A percentile compares a stretch with the other conserved stretches of the same genome.
These are phyloP conservation scores for Rhizopus arrhizus DNA, from an alignment of 371 early-diverging fungal species.

Conservation along the genomic window DNA sequence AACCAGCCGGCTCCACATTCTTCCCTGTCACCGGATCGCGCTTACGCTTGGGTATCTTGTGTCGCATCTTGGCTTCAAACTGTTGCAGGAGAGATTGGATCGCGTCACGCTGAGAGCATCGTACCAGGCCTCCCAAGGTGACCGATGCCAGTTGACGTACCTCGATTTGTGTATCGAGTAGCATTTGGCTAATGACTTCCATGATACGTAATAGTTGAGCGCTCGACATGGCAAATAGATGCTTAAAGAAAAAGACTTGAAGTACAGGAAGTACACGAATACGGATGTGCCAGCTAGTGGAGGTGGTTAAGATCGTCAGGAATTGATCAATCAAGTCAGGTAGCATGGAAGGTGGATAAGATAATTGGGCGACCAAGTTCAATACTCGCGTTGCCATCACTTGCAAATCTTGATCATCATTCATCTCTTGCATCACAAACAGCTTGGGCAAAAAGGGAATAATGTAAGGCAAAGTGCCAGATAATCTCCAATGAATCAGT, in stretches of 20 bases:
- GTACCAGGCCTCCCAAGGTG: constrained; percentile 83
- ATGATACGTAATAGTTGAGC: constrained; percentile 59
- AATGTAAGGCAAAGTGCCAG: constrained; percentile 60
- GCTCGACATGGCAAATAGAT: constrained; percentile 64
- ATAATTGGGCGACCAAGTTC: constrained; percentile 52
- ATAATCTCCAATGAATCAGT: constrained; percentile 52
- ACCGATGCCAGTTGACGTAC: constrained; percentile 82
- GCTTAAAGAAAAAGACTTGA: constrained; percentile 79
- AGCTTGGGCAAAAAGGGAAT: constrained; percentile 58
- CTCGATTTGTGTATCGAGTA: constrained; percentile 80
- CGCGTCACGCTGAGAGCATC: constrained; percentile 82
- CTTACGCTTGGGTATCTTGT: constrained; percentile 50
- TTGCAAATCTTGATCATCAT: constrained; percentile 78
- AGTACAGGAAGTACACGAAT: constrained; percentile 72
- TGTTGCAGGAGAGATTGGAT: constrained; percentile 57
- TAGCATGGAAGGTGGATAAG: constrained; percentile 61
- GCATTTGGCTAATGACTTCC: constrained; percentile 61
- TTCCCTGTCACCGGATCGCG: constrained; percentile 47
- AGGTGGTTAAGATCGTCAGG: constrained; percentile 53
- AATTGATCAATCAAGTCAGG: constrained; percentile 58
- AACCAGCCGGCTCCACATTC: constrained; percentile 52
- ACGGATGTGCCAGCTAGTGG: constrained; percentile 75
- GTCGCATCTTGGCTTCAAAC: constrained; percentile 36
- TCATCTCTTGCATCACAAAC: constrained; percentile 73
- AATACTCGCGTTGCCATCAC: constrained; percentile 58